phyloP scores from a whole-genome alignment of 306 rosid genomes.

The Vigna hirtella region DNA sequence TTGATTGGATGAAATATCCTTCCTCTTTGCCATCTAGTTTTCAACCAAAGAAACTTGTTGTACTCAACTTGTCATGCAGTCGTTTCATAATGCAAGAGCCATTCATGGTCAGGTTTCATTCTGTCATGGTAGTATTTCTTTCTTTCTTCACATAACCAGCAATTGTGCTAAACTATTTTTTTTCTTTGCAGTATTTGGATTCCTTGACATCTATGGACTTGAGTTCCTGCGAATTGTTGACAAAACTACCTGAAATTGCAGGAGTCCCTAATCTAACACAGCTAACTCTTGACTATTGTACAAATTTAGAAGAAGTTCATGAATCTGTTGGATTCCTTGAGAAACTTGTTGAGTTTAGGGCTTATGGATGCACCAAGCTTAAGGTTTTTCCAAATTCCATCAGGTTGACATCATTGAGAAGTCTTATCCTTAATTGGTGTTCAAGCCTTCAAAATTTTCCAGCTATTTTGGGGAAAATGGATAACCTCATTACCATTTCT shows the following conservation, averaged over 20 bases:
- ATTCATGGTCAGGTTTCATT: slow-evolving; percentile 7
- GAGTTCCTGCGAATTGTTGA: neutral
- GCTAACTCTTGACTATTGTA: slow-evolving; percentile 3
- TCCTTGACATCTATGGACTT: slow-evolving; percentile 11
- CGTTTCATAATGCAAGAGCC: slow-evolving; percentile 1
- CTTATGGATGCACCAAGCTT: slow-evolving; percentile 45
- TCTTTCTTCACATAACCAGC: neutral
- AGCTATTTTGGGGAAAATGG: slow-evolving; percentile 50
- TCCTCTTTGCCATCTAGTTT: slow-evolving; percentile 11
- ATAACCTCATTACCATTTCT: slow-evolving; percentile 46
- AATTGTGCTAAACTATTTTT: neutral
- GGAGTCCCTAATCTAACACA: neutral
- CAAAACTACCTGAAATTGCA: neutral
- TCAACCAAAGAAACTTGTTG: slow-evolving; percentile 14
- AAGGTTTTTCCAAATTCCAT: slow-evolving; percentile 36
- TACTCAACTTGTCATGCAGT: neutral
- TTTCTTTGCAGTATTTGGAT: slow-evolving; percentile 2
- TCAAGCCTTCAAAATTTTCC: slow-evolving; percentile 52
- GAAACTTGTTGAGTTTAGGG: slow-evolving; percentile 26
- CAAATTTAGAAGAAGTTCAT: slow-evolving; percentile 23
- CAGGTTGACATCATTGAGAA: slow-evolving; percentile 46
- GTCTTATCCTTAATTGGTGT: slow-evolving; percentile 50
- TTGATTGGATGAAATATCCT: slow-evolving; percentile 57
- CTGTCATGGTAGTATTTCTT: neutral
- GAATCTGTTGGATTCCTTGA: slow-evolving; percentile 19